Evolutionary conservation across 1,284 basidiomycete species (phyloP).

Genomic region (Pterulicium gracile): DNA sequence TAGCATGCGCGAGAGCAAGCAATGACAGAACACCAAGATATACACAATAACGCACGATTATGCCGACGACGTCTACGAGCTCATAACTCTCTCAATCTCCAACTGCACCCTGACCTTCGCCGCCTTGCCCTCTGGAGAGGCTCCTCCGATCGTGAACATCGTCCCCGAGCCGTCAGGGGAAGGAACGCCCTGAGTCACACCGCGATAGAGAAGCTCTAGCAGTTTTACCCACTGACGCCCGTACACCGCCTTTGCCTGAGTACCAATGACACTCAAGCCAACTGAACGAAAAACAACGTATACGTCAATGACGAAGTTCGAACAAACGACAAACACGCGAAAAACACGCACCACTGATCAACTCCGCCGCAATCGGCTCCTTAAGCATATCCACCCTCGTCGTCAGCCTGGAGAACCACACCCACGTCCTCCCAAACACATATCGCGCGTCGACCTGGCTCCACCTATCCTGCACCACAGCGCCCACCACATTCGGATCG

Average conservation of each 20-base stretch:
- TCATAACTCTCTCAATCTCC: conserved; percentile 54
- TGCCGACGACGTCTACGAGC: no score
- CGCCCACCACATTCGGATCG: no score
- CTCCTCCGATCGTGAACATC: conserved; percentile 37
- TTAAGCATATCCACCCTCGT: conserved; percentile 38
- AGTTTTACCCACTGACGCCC: conserved; percentile 77
- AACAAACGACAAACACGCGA: conserved; percentile 11
- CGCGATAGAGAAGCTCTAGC: conserved; percentile 53
- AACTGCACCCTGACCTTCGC: conserved; percentile 49
- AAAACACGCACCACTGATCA: conserved; percentile 53
- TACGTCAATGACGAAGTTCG: conserved; percentile 4
- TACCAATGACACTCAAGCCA: conserved; percentile 66
- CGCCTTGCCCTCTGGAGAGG: conserved; percentile 43
- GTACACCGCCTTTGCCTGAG: conserved; percentile 50
- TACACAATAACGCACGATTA: no score
- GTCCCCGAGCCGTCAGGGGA: conserved; percentile 17
- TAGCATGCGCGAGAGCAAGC: no score
- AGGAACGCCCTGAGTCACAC: conserved; percentile 42
- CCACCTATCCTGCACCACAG: conserved; percentile 19
- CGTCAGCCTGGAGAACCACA: conserved; percentile 53
- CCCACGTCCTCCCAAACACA: conserved; percentile 56
- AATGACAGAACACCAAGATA: no score
- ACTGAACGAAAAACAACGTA: conserved; percentile 25
- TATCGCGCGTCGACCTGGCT: conserved; percentile 39
- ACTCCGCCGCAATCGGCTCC: conserved; percentile 44